A percentile compares a stretch with the other conserved stretches of the same genome.
Evolutionary conservation across 192 early-diverging fungal genomes (phyloP).

Genomic region (Linnemannia exigua): DNA sequence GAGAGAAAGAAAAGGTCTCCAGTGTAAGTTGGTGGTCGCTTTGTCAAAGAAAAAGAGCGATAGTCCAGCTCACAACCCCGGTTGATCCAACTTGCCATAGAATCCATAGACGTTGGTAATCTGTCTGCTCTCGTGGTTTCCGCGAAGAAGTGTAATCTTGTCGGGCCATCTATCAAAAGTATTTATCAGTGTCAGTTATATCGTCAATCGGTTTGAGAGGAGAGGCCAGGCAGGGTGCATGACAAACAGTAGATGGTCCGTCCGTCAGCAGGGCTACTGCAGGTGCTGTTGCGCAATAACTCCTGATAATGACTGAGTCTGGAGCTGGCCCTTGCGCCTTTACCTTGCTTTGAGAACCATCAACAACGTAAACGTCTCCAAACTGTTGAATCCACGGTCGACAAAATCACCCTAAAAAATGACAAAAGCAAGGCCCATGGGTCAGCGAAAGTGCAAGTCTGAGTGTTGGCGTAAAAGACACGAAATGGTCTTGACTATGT

Average conservation of each 20-base stretch:
- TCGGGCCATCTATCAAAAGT: constrained; percentile 84
- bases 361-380: constrained; percentile 96
- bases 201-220: not conserved
- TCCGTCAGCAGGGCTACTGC: not conserved
- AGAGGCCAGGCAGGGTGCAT: not conserved
- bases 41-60: not conserved
- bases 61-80: not conserved
- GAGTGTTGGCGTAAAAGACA: not conserved
- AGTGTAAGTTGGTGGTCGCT: not conserved
- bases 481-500: not conserved
- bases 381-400: constrained; percentile 97
- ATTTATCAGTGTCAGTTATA: not conserved
- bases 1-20: not conserved
- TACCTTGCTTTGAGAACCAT: constrained; percentile 95
- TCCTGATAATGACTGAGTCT: not conserved
- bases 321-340: not conserved
- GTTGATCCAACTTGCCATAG: constrained; percentile 68
- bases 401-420: constrained; percentile 93
- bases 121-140: constrained; percentile 97
- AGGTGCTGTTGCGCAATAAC: not conserved
- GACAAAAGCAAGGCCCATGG: not conserved
- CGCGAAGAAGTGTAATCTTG: constrained; percentile 94
- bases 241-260: not conserved
- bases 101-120: constrained; percentile 98
- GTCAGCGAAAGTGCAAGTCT: constrained; percentile 2